Percentiles rank a stretch among this genome's conserved stretches.
phyloP scores from a whole-genome alignment of 176 grass and related monocot species.

The Eremochloa ophiuroides region DNA sequence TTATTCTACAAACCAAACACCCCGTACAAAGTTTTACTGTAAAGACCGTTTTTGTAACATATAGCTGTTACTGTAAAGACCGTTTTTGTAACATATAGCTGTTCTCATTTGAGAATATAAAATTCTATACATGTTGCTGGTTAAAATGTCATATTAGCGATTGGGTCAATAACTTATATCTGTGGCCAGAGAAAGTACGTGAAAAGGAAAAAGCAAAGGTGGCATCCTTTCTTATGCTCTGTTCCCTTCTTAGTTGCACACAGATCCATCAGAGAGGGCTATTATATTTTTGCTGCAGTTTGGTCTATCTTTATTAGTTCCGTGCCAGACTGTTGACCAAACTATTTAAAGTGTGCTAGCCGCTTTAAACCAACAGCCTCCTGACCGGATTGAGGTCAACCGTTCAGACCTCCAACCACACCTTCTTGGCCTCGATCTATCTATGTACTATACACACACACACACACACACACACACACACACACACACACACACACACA shows the following conservation, averaged over 20 bases:
- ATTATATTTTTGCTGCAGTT: neutral
- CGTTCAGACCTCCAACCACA: constrained; percentile 7
- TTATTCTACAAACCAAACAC: no score
- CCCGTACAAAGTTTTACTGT: no score
- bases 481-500: no score
- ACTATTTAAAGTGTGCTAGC: neutral
- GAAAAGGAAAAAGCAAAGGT: neutral
- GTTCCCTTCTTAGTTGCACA: neutral
- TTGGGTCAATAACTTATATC: neutral
- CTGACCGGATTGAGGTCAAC: neutral
- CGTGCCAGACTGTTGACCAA: neutral
- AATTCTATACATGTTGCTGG: neutral
- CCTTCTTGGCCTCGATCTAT: neutral
- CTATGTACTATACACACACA: no score
- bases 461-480: no score
- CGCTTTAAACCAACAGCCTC: neutral
- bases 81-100: neutral
- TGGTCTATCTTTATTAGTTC: neutral
- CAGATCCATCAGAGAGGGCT: neutral
- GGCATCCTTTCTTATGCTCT: neutral
- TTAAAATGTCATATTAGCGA: neutral
- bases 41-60: no score
- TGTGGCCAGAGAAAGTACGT: neutral
- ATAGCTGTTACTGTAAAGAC: neutral
- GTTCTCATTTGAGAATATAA: neutral